A percentile compares a stretch with the other conserved stretches of the same genome.
phyloP scores from a whole-genome alignment of 768 basidiomycete species.

The Leccinum subgranulosum region DNA sequence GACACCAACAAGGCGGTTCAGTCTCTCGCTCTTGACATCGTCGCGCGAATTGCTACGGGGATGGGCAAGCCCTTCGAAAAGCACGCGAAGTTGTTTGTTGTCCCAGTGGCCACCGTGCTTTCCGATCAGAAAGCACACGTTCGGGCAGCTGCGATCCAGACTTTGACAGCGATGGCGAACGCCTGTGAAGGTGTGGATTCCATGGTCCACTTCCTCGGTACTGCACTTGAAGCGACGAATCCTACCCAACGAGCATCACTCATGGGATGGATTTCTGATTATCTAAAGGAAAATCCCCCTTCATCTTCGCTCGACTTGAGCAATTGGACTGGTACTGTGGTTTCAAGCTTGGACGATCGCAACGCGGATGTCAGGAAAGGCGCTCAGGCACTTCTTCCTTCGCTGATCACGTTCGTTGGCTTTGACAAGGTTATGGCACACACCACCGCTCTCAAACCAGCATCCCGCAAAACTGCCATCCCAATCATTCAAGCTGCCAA shows the following conservation, averaged over 20 bases:
- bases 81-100: constrained; percentile 70
- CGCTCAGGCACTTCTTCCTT: constrained; percentile 77
- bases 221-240: constrained; percentile 81
- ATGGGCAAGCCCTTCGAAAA: constrained; percentile 98
- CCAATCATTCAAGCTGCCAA: constrained; percentile 89
- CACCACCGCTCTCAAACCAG: constrained; percentile 85
- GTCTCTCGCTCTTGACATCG: constrained; percentile 82
- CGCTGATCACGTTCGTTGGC: constrained; percentile 69
- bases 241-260: constrained; percentile 82
- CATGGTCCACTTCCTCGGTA: constrained; percentile 74
- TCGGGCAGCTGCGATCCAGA: constrained; percentile 71
- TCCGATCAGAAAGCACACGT: constrained; percentile 92
- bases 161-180: constrained; percentile 78
- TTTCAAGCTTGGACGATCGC: constrained; percentile 86
- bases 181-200: constrained; percentile 84
- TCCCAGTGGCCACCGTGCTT: constrained; percentile 78
- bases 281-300: constrained; percentile 66
- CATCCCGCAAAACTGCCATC: constrained; percentile 77
- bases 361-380: constrained; percentile 90
- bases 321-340: constrained; percentile 59
- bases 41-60: constrained; percentile 83
- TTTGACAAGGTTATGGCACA: constrained; percentile 85
- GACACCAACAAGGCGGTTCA: constrained; percentile 97
- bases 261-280: constrained; percentile 76
- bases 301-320: constrained; percentile 61